Conservation (phyloP, 1,284 basidiomycete species). For the Ceratorhiza oryzae-sativae region DNA sequence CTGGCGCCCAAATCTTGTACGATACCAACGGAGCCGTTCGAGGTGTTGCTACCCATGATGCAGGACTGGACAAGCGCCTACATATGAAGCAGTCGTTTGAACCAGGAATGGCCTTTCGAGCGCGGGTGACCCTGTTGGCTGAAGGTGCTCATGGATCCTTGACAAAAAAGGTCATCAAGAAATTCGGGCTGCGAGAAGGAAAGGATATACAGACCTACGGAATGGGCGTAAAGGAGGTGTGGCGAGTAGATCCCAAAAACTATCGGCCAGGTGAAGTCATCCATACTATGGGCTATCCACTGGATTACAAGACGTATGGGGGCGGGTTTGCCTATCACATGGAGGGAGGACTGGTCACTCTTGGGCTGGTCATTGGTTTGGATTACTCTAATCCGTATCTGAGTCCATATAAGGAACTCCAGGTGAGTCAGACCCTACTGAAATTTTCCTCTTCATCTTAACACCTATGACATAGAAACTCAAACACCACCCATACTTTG, state of each 20-base stretch:
- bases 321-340: slow-evolving; percentile 97
- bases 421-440: slow-evolving; percentile 60
- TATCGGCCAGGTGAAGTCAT: slow-evolving; percentile 86
- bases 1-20: slow-evolving; percentile 84
- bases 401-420: slow-evolving; percentile 92
- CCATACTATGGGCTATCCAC: slow-evolving; percentile 95
- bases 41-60: slow-evolving; percentile 94
- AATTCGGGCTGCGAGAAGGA: slow-evolving; percentile 81
- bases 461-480: slow-evolving; percentile 67
- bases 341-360: slow-evolving; percentile 88
- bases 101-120: slow-evolving; percentile 96
- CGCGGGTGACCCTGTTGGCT: slow-evolving; percentile 93
- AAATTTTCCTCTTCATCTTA: background rate
- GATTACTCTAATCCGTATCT: slow-evolving; percentile 97
- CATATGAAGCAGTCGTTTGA: slow-evolving; percentile 90
- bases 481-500: slow-evolving; percentile 97
- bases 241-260: slow-evolving; percentile 83
- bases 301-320: slow-evolving; percentile 87
- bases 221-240: slow-evolving; percentile 97
- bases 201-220: slow-evolving; percentile 95
- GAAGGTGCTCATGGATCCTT: slow-evolving; percentile 96
- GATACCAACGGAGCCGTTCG: slow-evolving; percentile 73
- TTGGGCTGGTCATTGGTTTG: slow-evolving; percentile 92
- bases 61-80: slow-evolving; percentile 84
- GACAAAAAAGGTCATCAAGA: slow-evolving; percentile 80